Conservation (phyloP, 805 yeast species). For the Kazachstania viticola region DNA sequence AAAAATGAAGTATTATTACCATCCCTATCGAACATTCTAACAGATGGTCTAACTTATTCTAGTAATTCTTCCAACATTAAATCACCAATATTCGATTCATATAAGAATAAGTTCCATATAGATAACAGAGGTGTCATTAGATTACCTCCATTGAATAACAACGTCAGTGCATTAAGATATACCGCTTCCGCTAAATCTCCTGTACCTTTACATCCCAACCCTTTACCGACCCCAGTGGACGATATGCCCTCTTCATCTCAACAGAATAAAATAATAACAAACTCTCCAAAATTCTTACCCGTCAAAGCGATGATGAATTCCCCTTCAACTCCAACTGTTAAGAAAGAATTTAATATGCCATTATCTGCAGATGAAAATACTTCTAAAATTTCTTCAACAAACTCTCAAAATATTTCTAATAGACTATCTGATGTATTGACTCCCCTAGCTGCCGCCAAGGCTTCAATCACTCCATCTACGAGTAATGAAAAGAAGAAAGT, state of each 20-base stretch:
- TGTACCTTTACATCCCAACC: no score
- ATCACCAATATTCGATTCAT: constrained; percentile 13
- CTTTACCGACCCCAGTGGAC: not conserved
- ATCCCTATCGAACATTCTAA: constrained; percentile 14
- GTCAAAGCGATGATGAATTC: not conserved
- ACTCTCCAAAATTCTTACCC: not conserved
- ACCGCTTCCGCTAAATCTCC: constrained; percentile 4
- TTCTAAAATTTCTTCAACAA: no score
- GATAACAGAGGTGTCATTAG: constrained; percentile 20
- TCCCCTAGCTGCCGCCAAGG: constrained; percentile 25
- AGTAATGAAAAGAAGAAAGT: constrained; percentile 26
- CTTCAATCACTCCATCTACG: constrained; percentile 21
- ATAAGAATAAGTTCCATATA: constrained; percentile 13
- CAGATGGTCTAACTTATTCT: constrained; percentile 2
- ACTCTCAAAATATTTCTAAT: constrained; percentile 2
- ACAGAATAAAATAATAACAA: not conserved
- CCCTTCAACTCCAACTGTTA: constrained; percentile 12
- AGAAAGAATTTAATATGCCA: constrained; percentile 5
- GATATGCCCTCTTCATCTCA: not conserved
- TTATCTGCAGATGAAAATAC: no score
- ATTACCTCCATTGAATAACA: constrained; percentile 18
- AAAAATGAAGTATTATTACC: constrained; percentile 11
- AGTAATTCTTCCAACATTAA: constrained; percentile 9
- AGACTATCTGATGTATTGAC: constrained; percentile 18
- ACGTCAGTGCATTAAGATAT: constrained; percentile 17